Base-by-base conservation (phyloP, 352 stramenopile genomes). In the Phytophthora fragariaefolia region DNA sequence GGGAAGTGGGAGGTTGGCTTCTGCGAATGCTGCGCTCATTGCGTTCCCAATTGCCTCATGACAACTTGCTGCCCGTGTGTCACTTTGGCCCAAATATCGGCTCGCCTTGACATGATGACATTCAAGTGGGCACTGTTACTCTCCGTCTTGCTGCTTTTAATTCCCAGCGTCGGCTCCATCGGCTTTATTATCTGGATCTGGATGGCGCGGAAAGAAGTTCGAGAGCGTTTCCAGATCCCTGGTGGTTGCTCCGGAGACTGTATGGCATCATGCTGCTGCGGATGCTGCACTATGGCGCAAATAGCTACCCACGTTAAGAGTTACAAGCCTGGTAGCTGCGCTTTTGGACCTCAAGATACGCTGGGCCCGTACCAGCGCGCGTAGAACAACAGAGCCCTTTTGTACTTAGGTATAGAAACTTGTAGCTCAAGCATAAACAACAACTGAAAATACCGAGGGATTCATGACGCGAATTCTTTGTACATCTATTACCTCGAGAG, bases 251-350 rank as follows among this genome's bases (percentile, higher is more conserved):
- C 38, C 34, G 47, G 17, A 6, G 77, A 86, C 53, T 71, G 46
- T 20, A 71, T 66, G 23, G 55, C 43, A 1, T 30, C 73, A 28
- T 69, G 58, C 51, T 83, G 61, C 53, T 86, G 72, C 52, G 48
- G 47, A n/a, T 69, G 50, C 54, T 85, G 74, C 58, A 49, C 63
- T 6, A 36, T 83, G 43, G 68, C 75, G 6, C 77, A 86, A 61
- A 65, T 83, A 9, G 77, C 77, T 5, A 79, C 72, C 1, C 78
- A 86, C 66, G 49, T 74, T 8, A 73, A 79, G 57, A 83, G 73
- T 51, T 86, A 83, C 75, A 75, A 45, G 23, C 75, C 74, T 4
- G 70, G 75, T 28, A 59, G 27, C 17, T 86, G 77, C 59, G 64
- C 62, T 23, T 83, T 83, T 23, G 20, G 38, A 56, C 38, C 71